A percentile compares a stretch with the other conserved stretches of the same genome.
These are phyloP conservation scores for Coccinonectria pachysandricola DNA, from an alignment of 2,329 filamentous ascomycete genomes.

Conservation along the genomic window DNA sequence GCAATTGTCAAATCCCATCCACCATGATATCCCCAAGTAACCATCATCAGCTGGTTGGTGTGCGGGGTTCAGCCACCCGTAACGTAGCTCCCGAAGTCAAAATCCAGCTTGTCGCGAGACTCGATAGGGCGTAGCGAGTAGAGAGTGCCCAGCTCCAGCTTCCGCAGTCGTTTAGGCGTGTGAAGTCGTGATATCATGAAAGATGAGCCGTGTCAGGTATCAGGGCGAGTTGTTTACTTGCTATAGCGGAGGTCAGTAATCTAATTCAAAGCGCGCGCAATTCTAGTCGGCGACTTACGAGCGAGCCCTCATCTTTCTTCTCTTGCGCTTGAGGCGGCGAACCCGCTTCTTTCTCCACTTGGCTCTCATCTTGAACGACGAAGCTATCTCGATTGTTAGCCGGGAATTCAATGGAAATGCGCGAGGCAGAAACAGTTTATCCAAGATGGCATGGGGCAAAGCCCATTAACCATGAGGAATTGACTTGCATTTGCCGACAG, in stretches of 20 bases:
- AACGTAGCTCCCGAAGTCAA: constrained; percentile 20
- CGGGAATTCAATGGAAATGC: too few species aligned
- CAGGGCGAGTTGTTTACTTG: constrained; percentile 57
- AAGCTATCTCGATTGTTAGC: too few species aligned
- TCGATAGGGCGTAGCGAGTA: constrained; percentile 9
- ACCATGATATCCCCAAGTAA: constrained; percentile 22
- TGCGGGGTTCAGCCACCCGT: constrained; percentile 20
- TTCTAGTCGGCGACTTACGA: constrained; percentile 54
- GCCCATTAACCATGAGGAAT: constrained; percentile 4
- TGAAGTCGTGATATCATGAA: constrained; percentile 28
- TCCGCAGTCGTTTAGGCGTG: constrained; percentile 19
- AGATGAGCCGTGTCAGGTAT: constrained; percentile 44
- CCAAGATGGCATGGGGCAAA: constrained; percentile 5
- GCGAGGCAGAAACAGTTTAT: constrained; percentile 3
- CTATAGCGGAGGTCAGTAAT: constrained; percentile 35
- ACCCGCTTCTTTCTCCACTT: constrained; percentile 99
- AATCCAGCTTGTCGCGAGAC: constrained; percentile 14
- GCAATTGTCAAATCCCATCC: constrained; percentile 21
- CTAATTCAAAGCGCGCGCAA: neutral
- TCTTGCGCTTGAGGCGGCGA: constrained; percentile 98
- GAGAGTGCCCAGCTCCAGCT: constrained; percentile 17
- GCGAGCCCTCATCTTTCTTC: constrained; percentile 98
- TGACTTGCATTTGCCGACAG: constrained; percentile 4
- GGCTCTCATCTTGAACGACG: constrained; percentile 64
- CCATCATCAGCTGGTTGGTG: constrained; percentile 18